Percentiles rank a stretch among this genome's conserved stretches.
Evolutionary conservation across 192 early-diverging fungal genomes (phyloP).

Genomic region (Podila clonocystis): DNA sequence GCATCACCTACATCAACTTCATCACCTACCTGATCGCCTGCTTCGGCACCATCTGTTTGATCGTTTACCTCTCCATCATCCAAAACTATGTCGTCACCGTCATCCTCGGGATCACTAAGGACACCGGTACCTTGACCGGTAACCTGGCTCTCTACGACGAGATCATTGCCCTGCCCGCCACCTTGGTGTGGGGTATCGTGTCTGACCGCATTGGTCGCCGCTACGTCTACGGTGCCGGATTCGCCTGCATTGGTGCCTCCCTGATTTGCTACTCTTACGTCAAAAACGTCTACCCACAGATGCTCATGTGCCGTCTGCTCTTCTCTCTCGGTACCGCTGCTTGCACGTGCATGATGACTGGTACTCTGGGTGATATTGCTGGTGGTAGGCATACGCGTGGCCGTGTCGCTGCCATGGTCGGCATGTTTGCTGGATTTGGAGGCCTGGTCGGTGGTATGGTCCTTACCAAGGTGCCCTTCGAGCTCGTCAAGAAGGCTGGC

Average conservation of each 20-base stretch:
- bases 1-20: slow-evolving; percentile 31
- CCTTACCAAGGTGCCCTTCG: slow-evolving; percentile 50
- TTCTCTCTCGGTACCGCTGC: slow-evolving; percentile 77
- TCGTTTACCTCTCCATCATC: slow-evolving; percentile 53
- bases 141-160: slow-evolving; percentile 73
- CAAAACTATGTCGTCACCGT: slow-evolving; percentile 52
- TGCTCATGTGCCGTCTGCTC: slow-evolving; percentile 68
- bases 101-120: slow-evolving; percentile 20
- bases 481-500: slow-evolving; percentile 9
- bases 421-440: slow-evolving; percentile 68
- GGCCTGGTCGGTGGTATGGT: slow-evolving; percentile 63
- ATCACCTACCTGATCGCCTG: slow-evolving; percentile 39
- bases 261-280: slow-evolving; percentile 62
- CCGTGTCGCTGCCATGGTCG: slow-evolving; percentile 65
- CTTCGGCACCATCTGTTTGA: slow-evolving; percentile 33
- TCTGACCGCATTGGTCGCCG: slow-evolving; percentile 69
- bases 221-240: slow-evolving; percentile 62
- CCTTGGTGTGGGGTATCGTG: slow-evolving; percentile 66
- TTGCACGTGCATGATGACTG: slow-evolving; percentile 73
- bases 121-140: slow-evolving; percentile 58
- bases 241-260: slow-evolving; percentile 61
- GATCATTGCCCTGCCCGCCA: slow-evolving; percentile 63
- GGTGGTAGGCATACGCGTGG: slow-evolving; percentile 51
- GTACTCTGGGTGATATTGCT: slow-evolving; percentile 68
- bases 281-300: slow-evolving; percentile 63